phyloP scores from a whole-genome alignment of 257 asterid species.

The Petunia axillaris region DNA sequence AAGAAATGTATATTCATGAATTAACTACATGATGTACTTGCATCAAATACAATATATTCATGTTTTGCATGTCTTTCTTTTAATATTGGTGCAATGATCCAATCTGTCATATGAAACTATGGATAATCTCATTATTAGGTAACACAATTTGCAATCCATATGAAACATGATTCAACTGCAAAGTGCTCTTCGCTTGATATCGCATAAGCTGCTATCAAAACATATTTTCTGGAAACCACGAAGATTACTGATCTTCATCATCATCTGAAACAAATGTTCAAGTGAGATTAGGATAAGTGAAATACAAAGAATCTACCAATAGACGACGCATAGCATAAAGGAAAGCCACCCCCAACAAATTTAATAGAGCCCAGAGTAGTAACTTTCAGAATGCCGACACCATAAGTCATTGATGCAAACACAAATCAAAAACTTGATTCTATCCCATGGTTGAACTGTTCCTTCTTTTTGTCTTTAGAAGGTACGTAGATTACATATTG shows the following conservation, averaged over 20 bases:
- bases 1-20: background rate
- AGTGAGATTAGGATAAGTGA: background rate
- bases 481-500: background rate
- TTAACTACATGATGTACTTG: background rate
- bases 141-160: conserved; percentile 22
- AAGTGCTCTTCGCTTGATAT: conserved; percentile 1
- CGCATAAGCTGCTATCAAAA: background rate
- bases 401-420: background rate
- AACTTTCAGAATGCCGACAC: background rate
- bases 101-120: background rate
- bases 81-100: background rate
- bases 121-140: conserved; percentile 18
- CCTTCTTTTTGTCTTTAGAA: too few species aligned
- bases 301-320: background rate
- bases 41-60: background rate
- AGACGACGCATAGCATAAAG: background rate
- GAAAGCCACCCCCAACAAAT: background rate
- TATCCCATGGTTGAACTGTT: background rate
- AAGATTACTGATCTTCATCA: background rate
- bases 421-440: conserved; percentile 1
- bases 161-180: conserved; percentile 17
- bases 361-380: background rate
- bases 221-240: background rate
- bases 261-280: conserved; percentile 20
- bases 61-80: too few species aligned